Evolutionary conservation across 2,329 filamentous ascomycete species (phyloP).

Genomic region (Ceratocystis colombiana): DNA sequence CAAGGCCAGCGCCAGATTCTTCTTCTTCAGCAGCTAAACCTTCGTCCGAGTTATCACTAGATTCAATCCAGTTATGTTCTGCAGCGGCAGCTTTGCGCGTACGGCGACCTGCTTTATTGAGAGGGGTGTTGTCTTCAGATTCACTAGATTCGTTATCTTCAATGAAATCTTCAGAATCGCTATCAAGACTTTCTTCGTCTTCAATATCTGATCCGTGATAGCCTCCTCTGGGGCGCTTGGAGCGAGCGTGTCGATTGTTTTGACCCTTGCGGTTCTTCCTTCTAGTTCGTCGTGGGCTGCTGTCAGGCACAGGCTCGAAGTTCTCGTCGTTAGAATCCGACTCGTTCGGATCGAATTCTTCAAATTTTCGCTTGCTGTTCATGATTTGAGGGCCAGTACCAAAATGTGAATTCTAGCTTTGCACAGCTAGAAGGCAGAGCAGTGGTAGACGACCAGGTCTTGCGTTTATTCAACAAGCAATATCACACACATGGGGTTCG

Average conservation of each 20-base stretch:
- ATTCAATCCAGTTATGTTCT: conserved; percentile 23
- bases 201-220: conserved; percentile 55
- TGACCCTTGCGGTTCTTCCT: conserved; percentile 33
- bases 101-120: conserved; percentile 41
- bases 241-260: conserved; percentile 33
- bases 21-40: conserved; percentile 38
- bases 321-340: conserved; percentile 58
- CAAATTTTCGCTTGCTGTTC: conserved; percentile 50
- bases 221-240: conserved; percentile 34
- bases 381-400: conserved; percentile 26
- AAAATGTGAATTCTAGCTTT: conserved; percentile 23
- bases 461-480: conserved; percentile 14
- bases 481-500: conserved; percentile 18
- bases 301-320: conserved; percentile 46
- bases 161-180: conserved; percentile 42
- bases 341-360: conserved; percentile 55
- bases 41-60: conserved; percentile 22
- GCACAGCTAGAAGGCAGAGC: conserved; percentile 23
- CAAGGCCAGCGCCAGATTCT: conserved; percentile 33
- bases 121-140: conserved; percentile 35
- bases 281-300: conserved; percentile 35
- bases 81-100: conserved; percentile 40
- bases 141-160: conserved; percentile 35
- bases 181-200: conserved; percentile 45
- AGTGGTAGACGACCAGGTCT: conserved; percentile 11